Conservation (phyloP, 2,329 filamentous ascomycete genomes). For the Cytospora piceicola region DNA sequence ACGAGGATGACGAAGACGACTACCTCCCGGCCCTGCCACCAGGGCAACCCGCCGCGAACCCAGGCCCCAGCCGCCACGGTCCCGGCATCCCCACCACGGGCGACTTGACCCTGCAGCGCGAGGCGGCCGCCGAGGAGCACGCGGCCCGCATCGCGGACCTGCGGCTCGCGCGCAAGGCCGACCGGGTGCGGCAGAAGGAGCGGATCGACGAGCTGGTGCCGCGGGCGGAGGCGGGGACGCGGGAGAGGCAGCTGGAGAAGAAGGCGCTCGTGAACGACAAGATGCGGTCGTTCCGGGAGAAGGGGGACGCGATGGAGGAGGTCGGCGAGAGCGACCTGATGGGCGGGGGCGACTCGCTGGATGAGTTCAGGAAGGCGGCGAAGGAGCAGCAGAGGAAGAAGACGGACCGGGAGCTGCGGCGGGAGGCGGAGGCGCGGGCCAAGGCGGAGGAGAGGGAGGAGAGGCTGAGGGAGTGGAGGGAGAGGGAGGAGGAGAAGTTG, state of each 20-base stretch:
- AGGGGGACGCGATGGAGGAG: constrained; percentile 54
- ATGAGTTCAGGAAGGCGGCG: constrained; percentile 70
- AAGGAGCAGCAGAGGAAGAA: constrained; percentile 72
- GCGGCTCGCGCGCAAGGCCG: constrained; percentile 63
- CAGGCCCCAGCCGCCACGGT: constrained; percentile 45
- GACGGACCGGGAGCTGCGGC: constrained; percentile 79
- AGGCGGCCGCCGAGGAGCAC: constrained; percentile 54
- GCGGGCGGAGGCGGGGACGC: constrained; percentile 79
- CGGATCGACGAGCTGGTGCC: constrained; percentile 80
- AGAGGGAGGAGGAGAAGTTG: constrained; percentile 84
- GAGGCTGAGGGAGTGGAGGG: constrained; percentile 67
- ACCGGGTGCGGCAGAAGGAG: constrained; percentile 70
- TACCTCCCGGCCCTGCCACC: constrained; percentile 55
- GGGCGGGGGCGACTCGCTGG: constrained; percentile 68
- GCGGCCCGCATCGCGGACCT: constrained; percentile 53
- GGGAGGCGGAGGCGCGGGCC: constrained; percentile 79
- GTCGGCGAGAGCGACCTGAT: constrained; percentile 77
- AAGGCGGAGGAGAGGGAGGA: constrained; percentile 80
- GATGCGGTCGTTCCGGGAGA: constrained; percentile 73
- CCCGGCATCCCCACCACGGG: constrained; percentile 71
- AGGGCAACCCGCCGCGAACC: constrained; percentile 52
- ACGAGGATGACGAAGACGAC: constrained; percentile 62
- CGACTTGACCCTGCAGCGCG: constrained; percentile 69
- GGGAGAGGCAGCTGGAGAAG: constrained; percentile 87
- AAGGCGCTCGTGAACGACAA: constrained; percentile 71